Base-by-base conservation (phyloP, 176 grass and related monocot species). In the Urochloa ruziziensis region DNA sequence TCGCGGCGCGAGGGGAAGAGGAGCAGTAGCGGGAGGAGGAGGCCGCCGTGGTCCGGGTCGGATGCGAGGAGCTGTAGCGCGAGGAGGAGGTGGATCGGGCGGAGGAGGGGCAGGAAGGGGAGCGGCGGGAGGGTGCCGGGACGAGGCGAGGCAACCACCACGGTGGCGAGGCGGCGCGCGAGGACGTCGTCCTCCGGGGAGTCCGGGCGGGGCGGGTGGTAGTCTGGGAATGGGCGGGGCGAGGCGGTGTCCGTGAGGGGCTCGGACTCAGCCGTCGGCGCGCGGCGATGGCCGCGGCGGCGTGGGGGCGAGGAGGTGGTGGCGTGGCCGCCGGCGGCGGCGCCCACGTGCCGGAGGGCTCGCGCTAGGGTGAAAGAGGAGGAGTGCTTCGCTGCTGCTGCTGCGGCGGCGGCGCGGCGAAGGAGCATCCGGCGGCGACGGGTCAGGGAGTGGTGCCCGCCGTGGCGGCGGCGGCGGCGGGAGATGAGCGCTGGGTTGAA, bases 81-180 rank as follows among this genome's bases (percentile, higher is more conserved):
- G 73, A 91, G 89, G 68, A 91, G 92, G 61, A 91, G 86, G 44
- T 88, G 77, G 42, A 88, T 69, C 15, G 88, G 87, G 29, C 76
- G 86, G 43, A 88, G 84, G 35, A 82, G 74, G 40, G 83, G 74
- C 4, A 75, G 84, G 36, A 78, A 80, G 10, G 94, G 84, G 35
- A 91, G 87, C 19, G 72, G 65, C 54, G 80, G 74, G 34, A 88
- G 79, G n/a, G 78, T 58, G 14, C 52, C 63, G 3, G 61, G 74
- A 15, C 32, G 49, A 6, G 83, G 77, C 14, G 84, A 89, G 39
- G 82, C 67, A 36, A 86, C 75, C 82, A 98, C 68, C 27, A 86
- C 79, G 36, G 92, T 70, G 79, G 89, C 71, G 58, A 93, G 81
- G 68, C 79, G 73, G 70, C 81, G 63, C 24, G 94, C 88, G 81